Percentiles rank a stretch among this genome's conserved stretches.
These are phyloP conservation scores for Neurospora sp. DNA, from an alignment of 495 filamentous ascomycete species.

Conservation along the genomic window DNA sequence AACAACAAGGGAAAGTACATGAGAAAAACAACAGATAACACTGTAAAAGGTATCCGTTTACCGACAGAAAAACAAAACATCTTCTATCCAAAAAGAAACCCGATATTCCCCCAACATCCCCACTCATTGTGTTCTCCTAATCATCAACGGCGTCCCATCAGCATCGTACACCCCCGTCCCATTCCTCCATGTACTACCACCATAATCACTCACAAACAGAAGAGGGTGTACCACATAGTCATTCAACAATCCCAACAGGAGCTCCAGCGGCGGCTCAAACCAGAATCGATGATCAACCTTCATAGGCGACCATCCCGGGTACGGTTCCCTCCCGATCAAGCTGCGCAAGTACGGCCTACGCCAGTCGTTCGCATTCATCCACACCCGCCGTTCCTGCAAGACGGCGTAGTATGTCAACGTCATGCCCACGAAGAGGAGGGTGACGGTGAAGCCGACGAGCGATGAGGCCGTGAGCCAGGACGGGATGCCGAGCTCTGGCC, in stretches of 20 bases:
- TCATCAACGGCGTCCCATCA: neutral
- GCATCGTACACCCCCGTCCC: neutral
- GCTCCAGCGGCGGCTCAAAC: neutral
- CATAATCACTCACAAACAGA: neutral
- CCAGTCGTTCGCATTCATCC: constrained; percentile 11
- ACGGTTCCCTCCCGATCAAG: neutral
- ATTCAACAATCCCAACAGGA: neutral
- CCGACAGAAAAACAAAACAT: neutral
- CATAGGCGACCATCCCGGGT: constrained; percentile 6
- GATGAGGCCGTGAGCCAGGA: neutral
- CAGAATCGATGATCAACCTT: constrained; percentile 7
- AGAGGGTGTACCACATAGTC: neutral
- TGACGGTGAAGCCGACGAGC: constrained; percentile 1
- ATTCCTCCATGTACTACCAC: neutral
- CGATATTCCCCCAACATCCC: neutral
- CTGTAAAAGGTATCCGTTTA: neutral
- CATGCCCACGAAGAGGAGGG: neutral
- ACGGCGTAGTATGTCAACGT: constrained; percentile 9
- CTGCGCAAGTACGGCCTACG: constrained; percentile 7
- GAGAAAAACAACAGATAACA: neutral
- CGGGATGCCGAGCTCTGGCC: neutral
- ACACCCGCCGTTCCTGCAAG: constrained; percentile 8
- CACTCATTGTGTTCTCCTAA: neutral
- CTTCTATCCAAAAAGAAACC: neutral
- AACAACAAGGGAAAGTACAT: neutral